Evolutionary conservation across 495 filamentous ascomycete genomes (phyloP).

Genomic region (Parmelia sp.): DNA sequence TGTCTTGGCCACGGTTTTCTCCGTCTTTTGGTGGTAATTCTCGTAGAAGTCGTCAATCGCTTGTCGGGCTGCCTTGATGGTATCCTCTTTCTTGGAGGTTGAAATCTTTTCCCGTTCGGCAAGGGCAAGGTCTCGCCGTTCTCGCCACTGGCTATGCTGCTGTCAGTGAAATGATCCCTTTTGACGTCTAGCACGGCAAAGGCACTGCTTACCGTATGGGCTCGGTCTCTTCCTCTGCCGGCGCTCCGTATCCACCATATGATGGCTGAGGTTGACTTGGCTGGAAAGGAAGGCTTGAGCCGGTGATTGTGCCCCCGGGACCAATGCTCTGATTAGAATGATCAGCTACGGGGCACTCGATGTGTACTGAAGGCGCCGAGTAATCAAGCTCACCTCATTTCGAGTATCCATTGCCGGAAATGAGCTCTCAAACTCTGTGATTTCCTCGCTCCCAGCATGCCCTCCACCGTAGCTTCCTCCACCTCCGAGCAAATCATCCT

Average conservation of each 20-base stretch:
- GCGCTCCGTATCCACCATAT: conserved; percentile 42
- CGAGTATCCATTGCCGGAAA: conserved; percentile 77
- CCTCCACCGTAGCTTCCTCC: conserved; percentile 35
- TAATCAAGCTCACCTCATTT: conserved; percentile 60
- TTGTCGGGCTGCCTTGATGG: conserved; percentile 73
- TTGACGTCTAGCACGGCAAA: conserved; percentile 1
- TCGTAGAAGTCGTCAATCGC: conserved; percentile 99
- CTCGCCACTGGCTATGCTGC: conserved; percentile 68
- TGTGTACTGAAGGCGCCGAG: background rate
- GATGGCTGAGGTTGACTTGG: conserved; percentile 35
- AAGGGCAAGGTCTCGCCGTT: conserved; percentile 70
- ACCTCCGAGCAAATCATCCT: conserved; percentile 70
- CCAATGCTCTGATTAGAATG: conserved; percentile 60
- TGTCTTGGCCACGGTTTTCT: conserved; percentile 80
- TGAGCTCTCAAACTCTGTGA: conserved; percentile 73
- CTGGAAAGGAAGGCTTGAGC: conserved; percentile 70
- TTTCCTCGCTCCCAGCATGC: conserved; percentile 46
- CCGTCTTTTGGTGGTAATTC: conserved; percentile 95
- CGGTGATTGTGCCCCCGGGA: conserved; percentile 84
- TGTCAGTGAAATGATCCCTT: background rate
- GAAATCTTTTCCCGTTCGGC: conserved; percentile 72
- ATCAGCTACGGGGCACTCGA: background rate
- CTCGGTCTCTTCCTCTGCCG: conserved; percentile 72
- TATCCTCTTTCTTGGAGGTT: conserved; percentile 68
- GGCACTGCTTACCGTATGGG: conserved; percentile 57